These are phyloP conservation scores for Serpula lacrymans DNA, from an alignment of 768 basidiomycete genomes.

Conservation along the genomic window DNA sequence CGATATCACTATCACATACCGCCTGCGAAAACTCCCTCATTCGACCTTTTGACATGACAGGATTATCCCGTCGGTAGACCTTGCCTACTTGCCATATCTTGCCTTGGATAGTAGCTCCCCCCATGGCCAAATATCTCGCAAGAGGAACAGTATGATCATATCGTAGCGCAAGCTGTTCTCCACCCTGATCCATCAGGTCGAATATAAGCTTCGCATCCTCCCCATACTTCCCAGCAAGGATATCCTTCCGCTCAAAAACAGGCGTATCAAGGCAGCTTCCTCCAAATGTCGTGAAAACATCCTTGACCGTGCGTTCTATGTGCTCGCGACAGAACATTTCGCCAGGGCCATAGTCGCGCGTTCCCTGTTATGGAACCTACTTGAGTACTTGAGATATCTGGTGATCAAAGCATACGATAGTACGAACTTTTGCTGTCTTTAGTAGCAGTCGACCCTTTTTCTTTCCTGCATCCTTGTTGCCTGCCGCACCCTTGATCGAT, in stretches of 20 bases:
- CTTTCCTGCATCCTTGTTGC: constrained; percentile 46
- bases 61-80: constrained; percentile 94
- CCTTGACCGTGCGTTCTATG: constrained; percentile 85
- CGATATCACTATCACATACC: constrained; percentile 40
- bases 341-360: constrained; percentile 87
- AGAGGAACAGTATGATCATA: constrained; percentile 98
- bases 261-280: constrained; percentile 95
- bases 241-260: constrained; percentile 96
- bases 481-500: constrained; percentile 31
- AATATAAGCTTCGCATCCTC: constrained; percentile 98
- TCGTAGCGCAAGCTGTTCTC: constrained; percentile 89
- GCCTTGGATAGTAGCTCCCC: constrained; percentile 70
- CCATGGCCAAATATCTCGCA: constrained; percentile 94
- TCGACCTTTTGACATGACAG: constrained; percentile 95
- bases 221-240: constrained; percentile 94
- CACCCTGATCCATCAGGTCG: constrained; percentile 96
- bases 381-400: constrained; percentile 13
- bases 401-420: neutral
- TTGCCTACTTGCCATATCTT: constrained; percentile 99
- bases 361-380: constrained; percentile 57
- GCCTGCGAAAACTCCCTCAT: constrained; percentile 99
- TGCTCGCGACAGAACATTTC: constrained; percentile 92
- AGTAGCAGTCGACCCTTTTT: constrained; percentile 72
- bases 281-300: constrained; percentile 85
- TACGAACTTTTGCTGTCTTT: constrained; percentile 89